These are phyloP conservation scores for Dillenia turbinata DNA, from an alignment of 164 flowering plant genomes.

Conservation along the genomic window DNA sequence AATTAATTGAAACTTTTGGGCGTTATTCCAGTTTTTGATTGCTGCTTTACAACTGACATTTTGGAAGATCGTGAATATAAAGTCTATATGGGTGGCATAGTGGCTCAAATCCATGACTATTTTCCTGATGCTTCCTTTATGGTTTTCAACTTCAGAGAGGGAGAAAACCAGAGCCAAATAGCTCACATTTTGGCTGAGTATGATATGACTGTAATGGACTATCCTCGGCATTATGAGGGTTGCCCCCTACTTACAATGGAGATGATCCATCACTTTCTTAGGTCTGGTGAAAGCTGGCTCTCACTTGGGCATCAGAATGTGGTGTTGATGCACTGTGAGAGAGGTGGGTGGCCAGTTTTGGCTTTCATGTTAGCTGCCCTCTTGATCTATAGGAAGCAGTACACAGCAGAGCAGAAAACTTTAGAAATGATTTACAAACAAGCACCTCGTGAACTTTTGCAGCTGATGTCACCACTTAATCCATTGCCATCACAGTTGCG, in stretches of 20 bases:
- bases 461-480: constrained; percentile 49
- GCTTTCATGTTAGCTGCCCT: constrained; percentile 69
- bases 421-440: constrained; percentile 64
- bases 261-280: constrained; percentile 55
- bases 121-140: constrained; percentile 52
- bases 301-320: constrained; percentile 49
- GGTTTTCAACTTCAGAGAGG: constrained; percentile 59
- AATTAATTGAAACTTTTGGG: too few species aligned
- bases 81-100: constrained; percentile 43
- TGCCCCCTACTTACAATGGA: constrained; percentile 61
- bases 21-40: constrained; percentile 33
- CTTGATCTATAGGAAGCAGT: constrained; percentile 50
- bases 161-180: constrained; percentile 38
- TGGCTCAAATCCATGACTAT: constrained; percentile 37
- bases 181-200: constrained; percentile 32
- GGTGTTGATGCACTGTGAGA: constrained; percentile 59
- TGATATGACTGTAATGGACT: constrained; percentile 64
- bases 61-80: constrained; percentile 42
- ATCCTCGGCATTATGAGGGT: constrained; percentile 58
- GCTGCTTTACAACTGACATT: constrained; percentile 54
- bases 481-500: constrained; percentile 68
- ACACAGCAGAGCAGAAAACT: constrained; percentile 53
- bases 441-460: constrained; percentile 58
- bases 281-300: constrained; percentile 63
- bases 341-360: constrained; percentile 63